These are phyloP conservation scores for Syzygium malaccense DNA, from an alignment of 441 rosid genomes.

Conservation along the genomic window DNA sequence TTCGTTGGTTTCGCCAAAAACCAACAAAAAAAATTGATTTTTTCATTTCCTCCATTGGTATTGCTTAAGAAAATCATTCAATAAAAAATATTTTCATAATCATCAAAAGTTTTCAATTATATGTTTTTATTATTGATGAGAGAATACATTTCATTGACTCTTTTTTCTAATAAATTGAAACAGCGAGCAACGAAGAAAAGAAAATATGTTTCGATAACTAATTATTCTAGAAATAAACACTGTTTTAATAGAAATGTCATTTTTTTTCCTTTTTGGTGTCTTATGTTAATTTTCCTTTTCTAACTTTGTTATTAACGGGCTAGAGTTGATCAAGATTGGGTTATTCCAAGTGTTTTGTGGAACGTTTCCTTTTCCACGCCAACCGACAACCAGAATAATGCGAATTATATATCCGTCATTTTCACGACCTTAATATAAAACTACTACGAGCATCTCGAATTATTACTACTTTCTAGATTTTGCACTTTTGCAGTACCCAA, in stretches of 20 bases:
- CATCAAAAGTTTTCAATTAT: no score
- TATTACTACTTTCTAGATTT: not conserved
- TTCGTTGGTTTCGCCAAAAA: no score
- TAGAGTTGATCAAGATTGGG: not conserved
- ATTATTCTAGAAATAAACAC: not conserved
- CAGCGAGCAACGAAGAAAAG: not conserved
- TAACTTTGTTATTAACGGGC: accelerated
- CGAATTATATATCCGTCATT: not conserved
- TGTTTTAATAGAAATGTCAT: accelerated
- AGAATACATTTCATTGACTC: not conserved
- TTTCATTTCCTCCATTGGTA: no score
- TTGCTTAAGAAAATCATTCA: no score
- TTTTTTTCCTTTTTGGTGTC: accelerated
- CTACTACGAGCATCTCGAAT: not conserved
- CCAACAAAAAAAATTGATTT: no score
- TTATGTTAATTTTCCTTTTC: not conserved
- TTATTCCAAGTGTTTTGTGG: not conserved
- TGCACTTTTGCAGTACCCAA: not conserved
- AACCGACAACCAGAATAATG: not conserved
- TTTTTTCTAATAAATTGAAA: not conserved
- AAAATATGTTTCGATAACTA: not conserved
- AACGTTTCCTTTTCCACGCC: not conserved
- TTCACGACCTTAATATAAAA: not conserved
- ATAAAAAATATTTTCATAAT: no score
- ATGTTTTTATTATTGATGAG: no score